These are phyloP conservation scores for Colletotrichum siamense DNA, from an alignment of 2,329 filamentous ascomycete species.

Conservation along the genomic window DNA sequence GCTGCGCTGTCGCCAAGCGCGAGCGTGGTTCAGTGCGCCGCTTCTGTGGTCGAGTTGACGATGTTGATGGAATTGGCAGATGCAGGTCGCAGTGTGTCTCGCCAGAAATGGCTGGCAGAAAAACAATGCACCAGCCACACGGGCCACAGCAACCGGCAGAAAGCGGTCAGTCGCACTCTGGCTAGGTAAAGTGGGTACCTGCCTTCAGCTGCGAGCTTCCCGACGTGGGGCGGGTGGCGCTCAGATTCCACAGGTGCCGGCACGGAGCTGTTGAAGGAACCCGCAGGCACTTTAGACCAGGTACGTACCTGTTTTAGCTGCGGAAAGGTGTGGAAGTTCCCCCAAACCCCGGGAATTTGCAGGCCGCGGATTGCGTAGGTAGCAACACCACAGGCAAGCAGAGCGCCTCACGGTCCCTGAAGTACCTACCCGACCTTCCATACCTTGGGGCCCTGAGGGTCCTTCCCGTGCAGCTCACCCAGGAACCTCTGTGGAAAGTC, in stretches of 20 bases:
- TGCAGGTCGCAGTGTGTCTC: background rate
- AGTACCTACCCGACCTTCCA: background rate
- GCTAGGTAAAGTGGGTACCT: background rate
- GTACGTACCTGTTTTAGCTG: background rate
- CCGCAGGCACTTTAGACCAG: background rate
- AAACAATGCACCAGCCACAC: conserved; percentile 22
- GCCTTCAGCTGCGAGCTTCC: background rate
- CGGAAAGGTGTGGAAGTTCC: background rate
- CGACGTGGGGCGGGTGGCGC: conserved; percentile 5
- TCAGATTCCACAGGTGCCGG: background rate
- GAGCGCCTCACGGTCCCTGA: background rate
- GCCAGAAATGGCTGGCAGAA: conserved; percentile 11
- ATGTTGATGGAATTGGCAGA: conserved; percentile 6
- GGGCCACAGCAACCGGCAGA: conserved; percentile 17
- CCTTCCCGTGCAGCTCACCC: background rate
- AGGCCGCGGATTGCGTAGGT: background rate
- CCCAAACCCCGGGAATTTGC: background rate
- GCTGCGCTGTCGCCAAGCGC: conserved; percentile 20
- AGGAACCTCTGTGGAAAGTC: background rate
- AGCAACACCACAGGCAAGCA: background rate
- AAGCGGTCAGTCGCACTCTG: conserved; percentile 4
- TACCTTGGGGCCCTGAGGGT: background rate
- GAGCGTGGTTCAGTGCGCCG: conserved; percentile 19
- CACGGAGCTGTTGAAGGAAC: background rate
- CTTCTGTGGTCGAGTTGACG: conserved; percentile 13